A percentile compares a stretch with the other conserved stretches of the same genome.
Conservation (phyloP, 352 stramenopile genomes). For the Phytophthora gonapodyides region DNA sequence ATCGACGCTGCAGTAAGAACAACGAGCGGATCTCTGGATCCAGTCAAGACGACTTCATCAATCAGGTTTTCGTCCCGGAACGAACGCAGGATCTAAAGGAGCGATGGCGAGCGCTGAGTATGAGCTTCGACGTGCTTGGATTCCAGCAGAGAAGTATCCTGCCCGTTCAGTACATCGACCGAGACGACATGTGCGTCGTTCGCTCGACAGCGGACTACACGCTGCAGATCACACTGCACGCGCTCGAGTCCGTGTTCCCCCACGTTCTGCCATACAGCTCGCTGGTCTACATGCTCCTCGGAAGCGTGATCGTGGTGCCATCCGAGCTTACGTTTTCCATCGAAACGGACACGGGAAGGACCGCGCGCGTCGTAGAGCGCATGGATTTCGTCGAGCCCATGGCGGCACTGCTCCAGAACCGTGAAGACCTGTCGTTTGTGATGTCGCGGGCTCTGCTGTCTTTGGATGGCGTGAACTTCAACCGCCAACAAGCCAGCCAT, state of each 20-base stretch:
- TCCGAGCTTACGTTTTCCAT: slow-evolving; percentile 17
- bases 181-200: slow-evolving; percentile 11
- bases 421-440: slow-evolving; percentile 16
- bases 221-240: slow-evolving; percentile 18
- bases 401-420: slow-evolving; percentile 3
- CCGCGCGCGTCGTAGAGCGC: slow-evolving; percentile 7
- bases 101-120: slow-evolving; percentile 17
- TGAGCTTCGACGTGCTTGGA: slow-evolving; percentile 24
- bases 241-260: slow-evolving; percentile 20
- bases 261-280: slow-evolving; percentile 9
- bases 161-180: slow-evolving; percentile 4
- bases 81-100: background rate
- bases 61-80: background rate
- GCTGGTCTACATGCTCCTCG: slow-evolving; percentile 7
- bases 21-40: background rate
- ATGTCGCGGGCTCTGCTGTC: slow-evolving; percentile 10
- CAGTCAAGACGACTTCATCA: background rate
- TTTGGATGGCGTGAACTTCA: background rate
- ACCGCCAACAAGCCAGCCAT: background rate
- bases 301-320: slow-evolving; percentile 7
- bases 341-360: slow-evolving; percentile 5
- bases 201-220: slow-evolving; percentile 21
- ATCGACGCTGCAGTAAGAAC: too few relatives aligned
- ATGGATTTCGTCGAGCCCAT: slow-evolving; percentile 18
- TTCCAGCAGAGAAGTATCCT: slow-evolving; percentile 20